Evolutionary conservation across 148 eudicot genomes (phyloP), one percentile per base, ranked within the genome.

Genomic region (Tetragonia tetragonoides): DNA sequence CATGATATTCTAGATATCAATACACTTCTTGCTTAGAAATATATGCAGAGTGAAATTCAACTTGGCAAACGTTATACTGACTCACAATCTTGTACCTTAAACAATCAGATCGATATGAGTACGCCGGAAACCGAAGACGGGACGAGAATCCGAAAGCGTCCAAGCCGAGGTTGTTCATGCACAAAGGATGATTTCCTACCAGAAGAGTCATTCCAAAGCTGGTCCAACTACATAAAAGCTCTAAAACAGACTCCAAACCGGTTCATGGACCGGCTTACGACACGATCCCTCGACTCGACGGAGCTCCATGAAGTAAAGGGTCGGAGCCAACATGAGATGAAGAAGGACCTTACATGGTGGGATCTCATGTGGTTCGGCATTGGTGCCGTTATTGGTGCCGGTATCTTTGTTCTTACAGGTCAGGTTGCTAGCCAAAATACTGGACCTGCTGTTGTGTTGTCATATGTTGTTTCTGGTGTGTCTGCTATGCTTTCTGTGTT

Each of bases 341-440:
- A 87, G 87, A 87, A 73, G 70, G 83, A 81, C 3, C 83, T 90
- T 5, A 78, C 63, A 1, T 88, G 91, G 94, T 90, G 89, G 90
- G 94, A 90, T 75, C 80, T 90, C 15, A 84, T 88, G 65, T 90
- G 94, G 90, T 87, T 88, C 75, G 94, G 94, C 14, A 84, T 90
- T 75, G 94, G 94, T 0, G 89, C 90, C 3, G 92, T 90, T 6
- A 83, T 90, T 20, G 94, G 94, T 1, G 85, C 92, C 69, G 94
- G 94, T 2, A 82, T 90, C 28, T 88, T 90, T 66, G 94, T 90
- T 1, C 92, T 90, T 49, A 88, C 92, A 0, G 94, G 94, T 4
- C 92, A 72, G 2, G 94, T 81, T 74, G 90, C 94, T 8, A 65
- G 16, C 0, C 38, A 78, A 0, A 23, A 44, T 18, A 86, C 87